Conservation (phyloP, 2,329 filamentous ascomycete genomes). For the Colletotrichum tanaceti region DNA sequence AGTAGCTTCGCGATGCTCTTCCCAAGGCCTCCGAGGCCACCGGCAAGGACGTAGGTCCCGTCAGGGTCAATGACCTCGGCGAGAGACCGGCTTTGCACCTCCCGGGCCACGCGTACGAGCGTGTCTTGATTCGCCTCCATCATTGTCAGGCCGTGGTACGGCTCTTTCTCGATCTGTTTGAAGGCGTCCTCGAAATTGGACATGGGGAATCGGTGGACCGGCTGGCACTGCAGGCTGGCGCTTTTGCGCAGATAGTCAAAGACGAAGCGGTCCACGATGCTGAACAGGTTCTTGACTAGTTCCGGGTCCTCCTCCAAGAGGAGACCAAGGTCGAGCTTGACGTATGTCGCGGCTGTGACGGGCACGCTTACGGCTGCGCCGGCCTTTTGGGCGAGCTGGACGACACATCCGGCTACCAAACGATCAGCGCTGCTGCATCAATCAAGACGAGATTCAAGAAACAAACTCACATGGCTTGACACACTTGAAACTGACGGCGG, state of each 20-base stretch:
- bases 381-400: constrained; percentile 48
- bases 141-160: constrained; percentile 23
- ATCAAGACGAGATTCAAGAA: constrained; percentile 36
- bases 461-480: constrained; percentile 50
- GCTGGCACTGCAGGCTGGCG: constrained; percentile 12
- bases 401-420: constrained; percentile 48
- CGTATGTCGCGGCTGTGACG: constrained; percentile 41
- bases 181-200: constrained; percentile 46
- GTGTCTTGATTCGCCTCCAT: constrained; percentile 27
- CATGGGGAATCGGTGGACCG: constrained; percentile 38
- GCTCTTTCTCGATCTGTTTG: constrained; percentile 41
- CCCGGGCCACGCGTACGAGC: constrained; percentile 44
- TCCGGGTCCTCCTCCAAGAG: constrained; percentile 49
- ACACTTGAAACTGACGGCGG: constrained; percentile 50
- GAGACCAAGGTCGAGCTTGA: constrained; percentile 50
- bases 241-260: neutral
- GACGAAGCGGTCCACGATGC: constrained; percentile 37
- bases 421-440: constrained; percentile 40
- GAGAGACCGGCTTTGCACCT: constrained; percentile 44
- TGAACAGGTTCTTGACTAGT: constrained; percentile 48
- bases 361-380: constrained; percentile 37
- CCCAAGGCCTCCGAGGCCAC: constrained; percentile 69
- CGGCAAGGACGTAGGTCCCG: constrained; percentile 65
- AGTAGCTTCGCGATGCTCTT: constrained; percentile 64
- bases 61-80: constrained; percentile 49